These are phyloP conservation scores for Cryptosporidium meleagridis DNA, from an alignment of 169 alveolate species.

Conservation along the genomic window DNA sequence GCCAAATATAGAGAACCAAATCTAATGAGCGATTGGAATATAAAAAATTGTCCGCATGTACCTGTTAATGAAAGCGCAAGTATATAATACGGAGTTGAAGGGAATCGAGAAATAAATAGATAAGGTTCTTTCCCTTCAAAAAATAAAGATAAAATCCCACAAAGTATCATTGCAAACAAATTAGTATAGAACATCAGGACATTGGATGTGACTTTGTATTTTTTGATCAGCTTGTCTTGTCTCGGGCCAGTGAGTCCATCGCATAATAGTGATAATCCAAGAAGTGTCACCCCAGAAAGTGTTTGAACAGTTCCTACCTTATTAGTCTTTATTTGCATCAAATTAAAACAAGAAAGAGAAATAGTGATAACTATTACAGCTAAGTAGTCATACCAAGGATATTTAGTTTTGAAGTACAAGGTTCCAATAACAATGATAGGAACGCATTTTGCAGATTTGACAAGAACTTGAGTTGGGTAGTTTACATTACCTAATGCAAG, in stretches of 20 bases:
- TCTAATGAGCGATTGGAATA: constrained; percentile 84
- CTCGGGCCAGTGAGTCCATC: constrained; percentile 92
- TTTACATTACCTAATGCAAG: constrained; percentile 87
- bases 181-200: constrained; percentile 87
- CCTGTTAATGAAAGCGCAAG: constrained; percentile 84
- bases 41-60: constrained; percentile 89
- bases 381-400: constrained; percentile 89
- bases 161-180: constrained; percentile 82
- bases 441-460: constrained; percentile 91
- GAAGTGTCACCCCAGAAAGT: constrained; percentile 83
- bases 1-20: constrained; percentile 90
- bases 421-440: constrained; percentile 90
- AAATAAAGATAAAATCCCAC: constrained; percentile 78
- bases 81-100: constrained; percentile 79
- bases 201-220: constrained; percentile 84
- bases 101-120: constrained; percentile 76
- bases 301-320: constrained; percentile 80
- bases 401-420: constrained; percentile 85
- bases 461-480: constrained; percentile 91
- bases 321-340: constrained; percentile 75
- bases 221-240: constrained; percentile 87
- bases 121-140: constrained; percentile 87
- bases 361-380: constrained; percentile 87
- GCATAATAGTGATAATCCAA: constrained; percentile 86
- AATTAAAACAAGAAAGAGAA: constrained; percentile 85